Evolutionary conservation across 768 basidiomycete genomes (phyloP), one percentile per base, ranked within the genome.

Genomic region (Podaxis sp.): DNA sequence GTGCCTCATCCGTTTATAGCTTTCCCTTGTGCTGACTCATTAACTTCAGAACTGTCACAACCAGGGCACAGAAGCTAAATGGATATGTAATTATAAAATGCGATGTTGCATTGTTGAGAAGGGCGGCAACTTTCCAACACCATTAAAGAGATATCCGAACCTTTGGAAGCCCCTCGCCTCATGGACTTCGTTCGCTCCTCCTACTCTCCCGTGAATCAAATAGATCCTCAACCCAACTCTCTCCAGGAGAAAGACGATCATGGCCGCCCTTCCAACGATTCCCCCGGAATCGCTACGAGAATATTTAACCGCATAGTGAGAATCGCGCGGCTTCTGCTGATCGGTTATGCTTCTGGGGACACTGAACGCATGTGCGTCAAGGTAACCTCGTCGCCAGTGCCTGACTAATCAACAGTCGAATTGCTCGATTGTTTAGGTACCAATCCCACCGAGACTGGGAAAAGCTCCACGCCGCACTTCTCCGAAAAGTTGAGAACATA

Each of bases 401-500:
- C 20, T 53, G 51, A n/a, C 41, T 44, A 10, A 13, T n/a, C 15
- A 46, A 46, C 15, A 28, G 5, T n/a, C 28, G 8, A 58, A 33
- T 36, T 20, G 26, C 13, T 28, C 59, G 20, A 38, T 36, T 36
- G 10, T 20, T 13, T 5, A 63, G 64, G 46, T 60, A 48, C 41
- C 58, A 60, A 38, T n/a, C 41, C 7, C 37, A 64, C 20, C 30
- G 58, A 48, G 11, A 60, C 37, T 64, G 63, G 63, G 50, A 44
- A n/a, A 37, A 60, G 15, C 55, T 64, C 17, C 58, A 58, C 48
- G 36, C 11, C 1, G 60, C 58, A 17, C 56, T 64, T n/a, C 57
- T 59, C 15, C 50, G 63, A 13, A 64, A 64, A 50, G 33, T 64
- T n/a, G 63, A 64, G 28, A 58, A 56, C 36, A 60, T 64, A 26